phyloP scores from a whole-genome alignment of 768 basidiomycete species.

The Psilocybe tampanensis region DNA sequence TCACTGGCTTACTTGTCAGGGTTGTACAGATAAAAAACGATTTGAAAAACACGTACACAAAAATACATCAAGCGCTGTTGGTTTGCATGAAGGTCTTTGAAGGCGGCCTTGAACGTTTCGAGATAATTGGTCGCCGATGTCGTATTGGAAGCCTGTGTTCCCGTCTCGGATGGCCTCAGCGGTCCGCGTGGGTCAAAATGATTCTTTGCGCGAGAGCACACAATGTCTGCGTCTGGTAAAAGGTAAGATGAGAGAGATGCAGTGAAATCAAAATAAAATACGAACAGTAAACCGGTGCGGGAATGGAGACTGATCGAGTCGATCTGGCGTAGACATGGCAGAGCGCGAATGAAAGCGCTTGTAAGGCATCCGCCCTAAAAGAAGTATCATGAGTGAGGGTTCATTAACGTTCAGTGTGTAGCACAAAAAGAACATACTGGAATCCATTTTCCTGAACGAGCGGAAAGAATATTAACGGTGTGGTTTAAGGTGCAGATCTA shows the following conservation, averaged over 20 bases:
- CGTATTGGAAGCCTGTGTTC: background rate
- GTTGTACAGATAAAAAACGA: background rate
- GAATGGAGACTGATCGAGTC: slow-evolving; percentile 13
- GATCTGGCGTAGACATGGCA: slow-evolving; percentile 11
- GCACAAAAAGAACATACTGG: slow-evolving; percentile 36
- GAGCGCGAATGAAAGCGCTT: slow-evolving; percentile 40
- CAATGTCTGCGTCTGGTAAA: slow-evolving; percentile 10
- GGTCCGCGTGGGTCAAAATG: slow-evolving; percentile 6
- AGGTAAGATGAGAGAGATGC: background rate
- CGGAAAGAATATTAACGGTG: background rate
- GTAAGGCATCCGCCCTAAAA: slow-evolving; percentile 60
- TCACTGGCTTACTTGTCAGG: background rate
- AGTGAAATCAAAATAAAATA: background rate
- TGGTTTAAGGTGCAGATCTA: background rate
- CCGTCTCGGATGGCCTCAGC: slow-evolving; percentile 6
- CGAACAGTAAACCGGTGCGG: slow-evolving; percentile 10
- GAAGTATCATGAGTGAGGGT: background rate
- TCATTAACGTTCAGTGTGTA: background rate
- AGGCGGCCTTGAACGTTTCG: slow-evolving; percentile 7
- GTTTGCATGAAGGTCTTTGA: slow-evolving; percentile 6
- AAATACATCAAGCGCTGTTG: slow-evolving; percentile 6
- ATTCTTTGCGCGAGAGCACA: slow-evolving; percentile 14
- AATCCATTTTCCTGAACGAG: slow-evolving; percentile 44
- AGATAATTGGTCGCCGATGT: background rate
- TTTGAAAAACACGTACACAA: slow-evolving; percentile 8